Conservation (phyloP, 352 stramenopile genomes). For the Globisporangium alternatum region DNA sequence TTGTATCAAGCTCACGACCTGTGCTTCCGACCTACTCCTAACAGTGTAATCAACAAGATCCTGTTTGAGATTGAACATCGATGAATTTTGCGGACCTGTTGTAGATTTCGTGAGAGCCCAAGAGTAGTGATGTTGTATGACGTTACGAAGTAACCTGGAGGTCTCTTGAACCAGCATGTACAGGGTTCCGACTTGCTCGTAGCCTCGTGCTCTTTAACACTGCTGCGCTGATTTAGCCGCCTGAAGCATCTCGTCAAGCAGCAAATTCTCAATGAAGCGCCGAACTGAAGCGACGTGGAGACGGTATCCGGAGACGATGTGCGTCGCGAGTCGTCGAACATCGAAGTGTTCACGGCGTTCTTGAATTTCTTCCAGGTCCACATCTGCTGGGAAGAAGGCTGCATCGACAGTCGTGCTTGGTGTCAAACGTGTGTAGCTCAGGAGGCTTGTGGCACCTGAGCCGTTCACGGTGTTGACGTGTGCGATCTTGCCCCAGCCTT, state of each 20-base stretch:
- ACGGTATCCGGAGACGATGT: slow-evolving; percentile 31
- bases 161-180: too few relatives aligned
- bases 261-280: slow-evolving; percentile 31
- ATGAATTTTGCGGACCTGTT: too few relatives aligned
- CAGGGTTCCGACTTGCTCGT: too few relatives aligned
- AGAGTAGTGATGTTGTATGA: too few relatives aligned
- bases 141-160: too few relatives aligned
- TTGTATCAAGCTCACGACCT: too few relatives aligned
- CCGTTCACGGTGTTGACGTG: neutral
- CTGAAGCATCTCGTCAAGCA: slow-evolving; percentile 16
- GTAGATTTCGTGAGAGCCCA: too few relatives aligned
- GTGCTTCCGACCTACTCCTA: too few relatives aligned
- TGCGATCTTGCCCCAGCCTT: slow-evolving; percentile 13
- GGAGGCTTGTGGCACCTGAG: slow-evolving; percentile 2
- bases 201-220: too few relatives aligned
- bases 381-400: neutral
- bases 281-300: slow-evolving; percentile 28
- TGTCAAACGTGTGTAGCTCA: slow-evolving; percentile 27
- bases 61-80: too few relatives aligned
- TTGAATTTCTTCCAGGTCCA: neutral
- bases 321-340: neutral
- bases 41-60: too few relatives aligned
- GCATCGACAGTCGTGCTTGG: slow-evolving; percentile 18
- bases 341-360: neutral
- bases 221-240: neutral